A percentile compares a stretch with the other conserved stretches of the same genome.
Evolutionary conservation across 176 grass and related monocot species (phyloP).

Genomic region (Eragrostis nindensis): DNA sequence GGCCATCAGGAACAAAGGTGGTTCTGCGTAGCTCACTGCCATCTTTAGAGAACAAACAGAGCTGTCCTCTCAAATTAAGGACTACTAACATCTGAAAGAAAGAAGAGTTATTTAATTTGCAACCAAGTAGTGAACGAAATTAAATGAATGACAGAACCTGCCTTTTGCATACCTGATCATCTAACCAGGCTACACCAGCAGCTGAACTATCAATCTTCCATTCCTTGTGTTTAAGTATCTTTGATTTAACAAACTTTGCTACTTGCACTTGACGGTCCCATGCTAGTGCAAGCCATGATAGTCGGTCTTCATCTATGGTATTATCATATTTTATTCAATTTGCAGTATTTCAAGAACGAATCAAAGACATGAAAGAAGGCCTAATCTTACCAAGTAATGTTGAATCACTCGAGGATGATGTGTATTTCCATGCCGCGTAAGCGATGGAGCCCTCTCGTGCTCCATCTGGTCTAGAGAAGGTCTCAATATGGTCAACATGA

Average conservation of each 20-base stretch:
- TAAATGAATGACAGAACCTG: conserved; percentile 25
- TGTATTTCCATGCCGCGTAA: conserved; percentile 92
- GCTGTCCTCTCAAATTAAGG: conserved; percentile 87
- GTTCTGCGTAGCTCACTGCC: conserved; percentile 89
- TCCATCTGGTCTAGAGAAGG: conserved; percentile 90
- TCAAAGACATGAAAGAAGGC: conserved; percentile 16
- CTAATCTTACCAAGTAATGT: conserved; percentile 59
- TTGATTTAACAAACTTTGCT: conserved; percentile 82
- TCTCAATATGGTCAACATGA: conserved; percentile 85
- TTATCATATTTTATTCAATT: conserved; percentile 44
- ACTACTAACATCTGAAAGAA: conserved; percentile 84
- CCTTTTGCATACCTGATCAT: conserved; percentile 76
- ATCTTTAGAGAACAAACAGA: conserved; percentile 95
- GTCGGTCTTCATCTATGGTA: conserved; percentile 72
- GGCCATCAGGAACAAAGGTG: conserved; percentile 79
- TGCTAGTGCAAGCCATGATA: conserved; percentile 91
- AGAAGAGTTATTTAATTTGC: conserved; percentile 33
- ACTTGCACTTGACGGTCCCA: conserved; percentile 93
- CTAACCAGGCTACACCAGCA: conserved; percentile 88
- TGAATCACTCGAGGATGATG: conserved; percentile 48
- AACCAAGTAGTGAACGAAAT: conserved; percentile 13
- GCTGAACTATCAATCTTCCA: conserved; percentile 94
- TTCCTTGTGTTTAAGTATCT: conserved; percentile 79
- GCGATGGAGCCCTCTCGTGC: conserved; percentile 90
- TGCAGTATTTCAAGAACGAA: conserved; percentile 8